These are phyloP conservation scores for Triticum urartu DNA, from an alignment of 176 grass and related monocot genomes.

Conservation along the genomic window DNA sequence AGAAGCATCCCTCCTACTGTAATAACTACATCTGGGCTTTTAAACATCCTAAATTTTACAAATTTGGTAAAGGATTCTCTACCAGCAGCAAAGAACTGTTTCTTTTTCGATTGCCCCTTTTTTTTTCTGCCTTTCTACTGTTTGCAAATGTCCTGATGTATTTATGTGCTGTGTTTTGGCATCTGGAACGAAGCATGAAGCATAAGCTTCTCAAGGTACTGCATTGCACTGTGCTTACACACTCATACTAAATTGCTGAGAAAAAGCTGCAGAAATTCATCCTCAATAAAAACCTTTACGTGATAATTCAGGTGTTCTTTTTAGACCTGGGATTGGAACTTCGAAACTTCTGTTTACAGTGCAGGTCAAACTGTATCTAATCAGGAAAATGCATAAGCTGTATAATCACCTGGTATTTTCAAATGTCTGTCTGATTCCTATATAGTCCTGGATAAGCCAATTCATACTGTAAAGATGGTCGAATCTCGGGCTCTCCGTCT, in stretches of 20 bases:
- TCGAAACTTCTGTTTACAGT: too few species aligned
- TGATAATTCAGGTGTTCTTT: background rate
- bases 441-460: background rate
- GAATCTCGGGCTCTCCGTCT: too few species aligned
- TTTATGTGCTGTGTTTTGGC: too few species aligned
- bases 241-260: background rate
- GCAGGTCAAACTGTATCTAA: too few species aligned
- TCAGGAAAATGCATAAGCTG: background rate
- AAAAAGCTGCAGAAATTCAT: background rate
- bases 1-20: conserved; percentile 39
- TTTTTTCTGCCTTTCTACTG: background rate
- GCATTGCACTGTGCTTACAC: background rate
- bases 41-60: background rate
- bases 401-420: background rate
- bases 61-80: conserved; percentile 63
- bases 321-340: background rate
- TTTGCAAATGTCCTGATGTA: too few species aligned
- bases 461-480: too few species aligned
- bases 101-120: background rate
- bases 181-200: too few species aligned
- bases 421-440: background rate
- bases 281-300: background rate
- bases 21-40: conserved; percentile 29
- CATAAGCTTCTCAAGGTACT: too few species aligned
- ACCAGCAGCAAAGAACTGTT: conserved; percentile 52